Conservation (phyloP, 495 filamentous ascomycete genomes). For the Penicillium bovifimosum region DNA sequence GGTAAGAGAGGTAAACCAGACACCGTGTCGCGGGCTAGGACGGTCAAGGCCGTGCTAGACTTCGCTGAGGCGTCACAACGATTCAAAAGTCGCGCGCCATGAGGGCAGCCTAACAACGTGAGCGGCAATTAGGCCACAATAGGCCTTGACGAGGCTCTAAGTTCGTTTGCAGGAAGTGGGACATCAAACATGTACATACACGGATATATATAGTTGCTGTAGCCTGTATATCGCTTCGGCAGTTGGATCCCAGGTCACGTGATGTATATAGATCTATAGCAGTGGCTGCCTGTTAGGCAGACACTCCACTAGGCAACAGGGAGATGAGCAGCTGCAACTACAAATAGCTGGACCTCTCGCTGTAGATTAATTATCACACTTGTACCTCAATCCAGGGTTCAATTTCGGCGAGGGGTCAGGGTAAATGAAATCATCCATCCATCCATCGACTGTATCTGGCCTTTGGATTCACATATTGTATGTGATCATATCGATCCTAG, state of each 20-base stretch:
- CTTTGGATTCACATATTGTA: too few species aligned
- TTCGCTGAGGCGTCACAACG: conserved; percentile 1
- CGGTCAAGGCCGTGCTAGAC: not conserved
- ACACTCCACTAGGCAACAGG: conserved; percentile 5
- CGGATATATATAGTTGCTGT: conserved; percentile 3
- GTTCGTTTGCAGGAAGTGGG: conserved; percentile 14
- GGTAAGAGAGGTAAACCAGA: too few species aligned
- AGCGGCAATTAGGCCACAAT: conserved; percentile 17
- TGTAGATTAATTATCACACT: conserved; percentile 6
- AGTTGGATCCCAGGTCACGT: too few species aligned
- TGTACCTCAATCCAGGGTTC: conserved; percentile 4
- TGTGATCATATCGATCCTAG: too few species aligned
- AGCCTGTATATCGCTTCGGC: conserved; percentile 6
- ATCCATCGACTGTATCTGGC: too few species aligned
- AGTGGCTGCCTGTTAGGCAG: not conserved
- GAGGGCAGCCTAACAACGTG: conserved; percentile 17
- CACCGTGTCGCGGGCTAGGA: not conserved
- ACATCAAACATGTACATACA: conserved; percentile 9
- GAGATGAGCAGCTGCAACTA: not conserved
- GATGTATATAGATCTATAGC: conserved; percentile 5
- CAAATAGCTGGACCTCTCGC: conserved; percentile 7
- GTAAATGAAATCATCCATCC: too few species aligned
- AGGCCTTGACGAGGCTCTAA: conserved; percentile 21
- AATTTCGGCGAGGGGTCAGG: too few species aligned
- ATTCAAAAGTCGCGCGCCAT: conserved; percentile 16